These are phyloP conservation scores for Rhododendron williamsianum DNA, from an alignment of 148 eudicot genomes.

Conservation along the genomic window DNA sequence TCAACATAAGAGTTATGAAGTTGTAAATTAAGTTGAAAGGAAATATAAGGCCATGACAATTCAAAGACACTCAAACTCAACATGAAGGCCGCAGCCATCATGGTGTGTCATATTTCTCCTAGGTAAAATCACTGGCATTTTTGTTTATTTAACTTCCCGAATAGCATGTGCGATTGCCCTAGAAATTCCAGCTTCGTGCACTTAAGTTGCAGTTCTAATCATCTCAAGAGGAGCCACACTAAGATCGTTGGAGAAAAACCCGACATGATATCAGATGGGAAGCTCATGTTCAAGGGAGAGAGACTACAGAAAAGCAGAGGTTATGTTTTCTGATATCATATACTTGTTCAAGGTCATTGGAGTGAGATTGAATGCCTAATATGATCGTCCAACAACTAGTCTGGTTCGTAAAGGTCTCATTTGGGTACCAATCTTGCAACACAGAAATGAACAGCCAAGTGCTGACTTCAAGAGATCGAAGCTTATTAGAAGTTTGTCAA, in stretches of 20 bases:
- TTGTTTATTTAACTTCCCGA: no score
- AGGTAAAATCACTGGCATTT: background rate
- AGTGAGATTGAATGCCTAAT: no score
- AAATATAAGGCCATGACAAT: background rate
- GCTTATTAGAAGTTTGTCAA: no score
- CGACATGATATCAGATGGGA: background rate
- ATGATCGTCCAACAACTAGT: no score
- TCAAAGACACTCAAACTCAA: background rate
- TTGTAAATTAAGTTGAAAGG: background rate
- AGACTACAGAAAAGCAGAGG: background rate
- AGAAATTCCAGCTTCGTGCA: background rate
- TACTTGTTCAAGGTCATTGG: background rate
- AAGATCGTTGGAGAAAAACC: background rate
- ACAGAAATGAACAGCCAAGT: no score
- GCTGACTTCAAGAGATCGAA: no score
- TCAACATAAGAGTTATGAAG: constrained; percentile 1
- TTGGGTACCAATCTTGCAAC: no score
- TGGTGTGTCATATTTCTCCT: background rate
- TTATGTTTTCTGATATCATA: background rate
- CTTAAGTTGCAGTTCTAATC: background rate
- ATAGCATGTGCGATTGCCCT: background rate
- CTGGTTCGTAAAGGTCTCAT: no score
- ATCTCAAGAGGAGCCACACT: background rate
- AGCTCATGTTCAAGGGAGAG: background rate
- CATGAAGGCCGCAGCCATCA: background rate